These are phyloP conservation scores for Sarocladiaceae sp. DNA, from an alignment of 2,329 filamentous ascomycete genomes.

Conservation along the genomic window DNA sequence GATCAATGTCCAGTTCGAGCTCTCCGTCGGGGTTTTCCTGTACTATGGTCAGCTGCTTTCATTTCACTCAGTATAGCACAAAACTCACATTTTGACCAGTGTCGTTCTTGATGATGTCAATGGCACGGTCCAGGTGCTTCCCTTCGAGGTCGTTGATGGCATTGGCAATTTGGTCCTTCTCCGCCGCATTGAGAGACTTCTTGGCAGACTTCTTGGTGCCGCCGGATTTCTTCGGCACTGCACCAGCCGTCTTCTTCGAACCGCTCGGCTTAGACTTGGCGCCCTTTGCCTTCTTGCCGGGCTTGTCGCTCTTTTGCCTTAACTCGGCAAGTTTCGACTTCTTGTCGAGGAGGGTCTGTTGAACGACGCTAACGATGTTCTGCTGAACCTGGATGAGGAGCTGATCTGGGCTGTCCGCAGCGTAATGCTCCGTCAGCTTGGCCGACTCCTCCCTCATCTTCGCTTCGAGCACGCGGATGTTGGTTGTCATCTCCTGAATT, in stretches of 20 bases:
- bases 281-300: slow-evolving; percentile 57
- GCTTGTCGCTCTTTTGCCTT: slow-evolving; percentile 36
- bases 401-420: slow-evolving; percentile 48
- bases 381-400: slow-evolving; percentile 53
- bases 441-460: slow-evolving; percentile 53
- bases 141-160: slow-evolving; percentile 79
- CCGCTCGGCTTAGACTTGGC: slow-evolving; percentile 45
- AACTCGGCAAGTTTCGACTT: slow-evolving; percentile 56
- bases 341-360: slow-evolving; percentile 70
- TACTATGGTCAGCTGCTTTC: slow-evolving; percentile 1
- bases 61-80: background rate
- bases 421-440: slow-evolving; percentile 50
- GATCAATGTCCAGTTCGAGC: slow-evolving; percentile 56
- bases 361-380: slow-evolving; percentile 59
- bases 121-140: slow-evolving; percentile 72
- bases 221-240: slow-evolving; percentile 28
- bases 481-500: slow-evolving; percentile 37
- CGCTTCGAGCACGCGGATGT: slow-evolving; percentile 32
- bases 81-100: slow-evolving; percentile 56
- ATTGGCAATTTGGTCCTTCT: slow-evolving; percentile 89
- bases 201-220: slow-evolving; percentile 42
- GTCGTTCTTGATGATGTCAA: slow-evolving; percentile 86
- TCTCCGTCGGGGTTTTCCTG: slow-evolving; percentile 57
- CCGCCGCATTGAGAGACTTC: slow-evolving; percentile 63
- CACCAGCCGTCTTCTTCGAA: slow-evolving; percentile 37